phyloP scores from a whole-genome alignment of 1,284 basidiomycete species.

The Ceratobasidium sp. region DNA sequence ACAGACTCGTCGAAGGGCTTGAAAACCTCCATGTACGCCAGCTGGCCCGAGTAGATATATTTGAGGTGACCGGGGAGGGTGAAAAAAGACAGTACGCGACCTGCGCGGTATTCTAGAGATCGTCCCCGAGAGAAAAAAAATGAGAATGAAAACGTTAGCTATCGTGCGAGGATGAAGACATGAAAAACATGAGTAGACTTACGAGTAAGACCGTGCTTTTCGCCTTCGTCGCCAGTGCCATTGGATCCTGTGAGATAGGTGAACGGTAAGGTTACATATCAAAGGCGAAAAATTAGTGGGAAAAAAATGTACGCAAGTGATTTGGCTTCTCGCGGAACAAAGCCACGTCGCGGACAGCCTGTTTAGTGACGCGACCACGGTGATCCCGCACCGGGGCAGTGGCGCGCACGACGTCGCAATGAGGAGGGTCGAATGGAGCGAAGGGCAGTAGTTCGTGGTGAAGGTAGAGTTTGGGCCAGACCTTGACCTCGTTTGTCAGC shows the following conservation, averaged over 20 bases:
- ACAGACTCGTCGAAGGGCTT: not conserved
- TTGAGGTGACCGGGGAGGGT: slow-evolving; percentile 13
- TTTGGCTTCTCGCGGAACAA: too few species aligned
- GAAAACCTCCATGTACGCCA: slow-evolving; percentile 25
- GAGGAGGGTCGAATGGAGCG: too few species aligned
- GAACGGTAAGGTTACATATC: too few species aligned
- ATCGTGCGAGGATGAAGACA: not conserved
- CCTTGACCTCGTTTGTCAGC: not conserved
- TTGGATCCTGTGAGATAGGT: too few species aligned
- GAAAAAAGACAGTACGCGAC: slow-evolving; percentile 25
- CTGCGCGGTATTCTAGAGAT: slow-evolving; percentile 18
- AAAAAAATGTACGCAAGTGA: too few species aligned
- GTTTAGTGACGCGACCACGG: too few species aligned
- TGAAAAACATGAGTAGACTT: not conserved
- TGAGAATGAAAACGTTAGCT: not conserved
- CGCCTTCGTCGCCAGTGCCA: not conserved
- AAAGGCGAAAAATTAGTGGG: too few species aligned
- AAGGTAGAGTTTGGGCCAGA: not conserved
- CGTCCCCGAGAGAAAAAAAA: not conserved
- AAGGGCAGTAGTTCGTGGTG: not conserved
- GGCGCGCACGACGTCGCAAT: too few species aligned
- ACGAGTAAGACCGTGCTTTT: slow-evolving; percentile 17
- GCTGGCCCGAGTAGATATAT: not conserved
- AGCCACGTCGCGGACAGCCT: too few species aligned
- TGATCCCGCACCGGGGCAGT: too few species aligned